Base-by-base conservation (phyloP, 345 rosid species). In the Aethionema arabicum region DNA sequence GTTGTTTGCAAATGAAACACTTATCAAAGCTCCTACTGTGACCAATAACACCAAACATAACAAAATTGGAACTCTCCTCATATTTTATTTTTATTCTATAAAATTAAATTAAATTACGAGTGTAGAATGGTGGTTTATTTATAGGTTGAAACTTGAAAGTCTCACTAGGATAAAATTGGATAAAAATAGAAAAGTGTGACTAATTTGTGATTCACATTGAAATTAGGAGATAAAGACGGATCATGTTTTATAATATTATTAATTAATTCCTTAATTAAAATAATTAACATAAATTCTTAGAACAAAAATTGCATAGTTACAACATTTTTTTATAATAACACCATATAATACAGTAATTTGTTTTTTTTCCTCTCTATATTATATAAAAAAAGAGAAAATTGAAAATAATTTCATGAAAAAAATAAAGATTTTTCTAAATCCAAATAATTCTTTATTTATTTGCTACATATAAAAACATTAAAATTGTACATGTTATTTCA, bases 151-250 rank as follows among this genome's bases (percentile, higher is more conserved):
- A 9, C 59, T 51, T 61, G 56, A 56, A 40, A 9, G 5, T 41
- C 33, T 49, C 29, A 11, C 27, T 66, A 32, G 57, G 2, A 66
- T 57, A 52, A 52, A 32, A 32, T n/a, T 5, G 39, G 61, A 60
- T 53, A 56, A 76, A 64, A 65, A 37, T 52, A 58, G 70, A 33
- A 45, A 32, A 12, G 0, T 72, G 0, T 53, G 57, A 38, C 6
- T 32, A 71, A 52, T 72, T 58, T 32, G 70, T 52, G 70, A 59
- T 65, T 59, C 50, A n/a, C 27, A 72, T 45, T 57, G 32, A 65
- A 65, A 48, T 64, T 45, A 32, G 70, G 70, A 72, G 75, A 65
- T 31, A 65, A 65, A 45, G 15, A 11, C 52, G 70, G 75, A 45
- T 9, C 36, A 31, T 63, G 41, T 57, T 49, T 52, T 52, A 11